phyloP scores from a whole-genome alignment of 768 basidiomycete genomes.

The Panellus pusillus region DNA sequence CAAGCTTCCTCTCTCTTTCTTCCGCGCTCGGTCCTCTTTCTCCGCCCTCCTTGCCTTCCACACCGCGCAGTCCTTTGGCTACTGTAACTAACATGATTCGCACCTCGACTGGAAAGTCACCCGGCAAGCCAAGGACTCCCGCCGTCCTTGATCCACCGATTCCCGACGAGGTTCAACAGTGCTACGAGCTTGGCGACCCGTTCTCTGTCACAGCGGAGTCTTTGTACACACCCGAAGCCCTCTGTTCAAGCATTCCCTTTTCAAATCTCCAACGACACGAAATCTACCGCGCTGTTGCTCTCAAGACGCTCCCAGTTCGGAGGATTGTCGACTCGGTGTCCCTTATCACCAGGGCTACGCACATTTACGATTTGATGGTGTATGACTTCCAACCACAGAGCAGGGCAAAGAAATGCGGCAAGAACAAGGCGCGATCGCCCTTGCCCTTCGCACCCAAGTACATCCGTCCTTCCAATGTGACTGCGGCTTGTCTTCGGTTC shows the following conservation, averaged over 20 bases:
- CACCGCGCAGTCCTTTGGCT: constrained; percentile 25
- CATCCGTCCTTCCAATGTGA: background rate
- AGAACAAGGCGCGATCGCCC: background rate
- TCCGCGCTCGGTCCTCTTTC: constrained; percentile 22
- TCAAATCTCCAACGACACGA: background rate
- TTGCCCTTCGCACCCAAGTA: background rate
- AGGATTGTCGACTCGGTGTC: constrained; percentile 10
- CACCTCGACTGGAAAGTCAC: constrained; percentile 17
- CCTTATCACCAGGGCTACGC: constrained; percentile 9
- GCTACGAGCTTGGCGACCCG: constrained; percentile 11
- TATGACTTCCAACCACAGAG: constrained; percentile 11
- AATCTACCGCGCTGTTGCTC: constrained; percentile 1
- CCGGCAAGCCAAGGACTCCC: constrained; percentile 1
- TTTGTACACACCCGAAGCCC: constrained; percentile 12
- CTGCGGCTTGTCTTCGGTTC: constrained; percentile 1
- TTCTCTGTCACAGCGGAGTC: constrained; percentile 9
- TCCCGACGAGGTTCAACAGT: constrained; percentile 11
- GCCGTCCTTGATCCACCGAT: constrained; percentile 6
- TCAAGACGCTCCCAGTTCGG: background rate
- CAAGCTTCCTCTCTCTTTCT: constrained; percentile 22
- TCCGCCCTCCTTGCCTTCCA: constrained; percentile 6
- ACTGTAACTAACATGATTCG: constrained; percentile 27
- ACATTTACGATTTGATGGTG: constrained; percentile 19
- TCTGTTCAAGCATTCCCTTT: constrained; percentile 9
- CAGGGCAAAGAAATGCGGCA: background rate